Evolutionary conservation across 1,284 basidiomycete species (phyloP), one percentile per base, ranked within the genome.

Genomic region (Sutorius eximius): DNA sequence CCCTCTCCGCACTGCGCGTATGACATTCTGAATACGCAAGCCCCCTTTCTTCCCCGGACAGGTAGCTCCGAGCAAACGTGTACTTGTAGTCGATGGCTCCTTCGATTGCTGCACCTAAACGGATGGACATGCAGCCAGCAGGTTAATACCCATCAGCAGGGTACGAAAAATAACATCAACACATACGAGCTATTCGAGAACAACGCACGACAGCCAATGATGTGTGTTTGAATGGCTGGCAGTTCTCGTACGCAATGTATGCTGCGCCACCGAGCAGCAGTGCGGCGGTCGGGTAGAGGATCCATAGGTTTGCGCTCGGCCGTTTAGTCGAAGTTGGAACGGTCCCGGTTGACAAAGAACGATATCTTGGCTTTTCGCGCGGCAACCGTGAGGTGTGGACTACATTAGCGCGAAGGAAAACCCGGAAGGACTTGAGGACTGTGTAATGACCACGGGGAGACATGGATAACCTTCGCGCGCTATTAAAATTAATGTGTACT

Each of bases 31-130:
- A 89, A 64, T 86, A 83, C 2, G 85, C 87, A 38, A 79, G 68
- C 29, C 79, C 71, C 55, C 77, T 76, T 40, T 82, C 77, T 22
- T 82, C 79, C 29, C 85, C 79, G 13, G 85, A 79, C 8, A 71
- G 65, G 65, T 89, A 90, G 2, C 60, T 72, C 58, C 77, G 75
- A 27, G 82, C 73, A 72, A 96, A 87, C 5, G 86, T 88, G 59
- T 72, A 68, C 73, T 96, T 96, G 76, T 97, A 98, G 71, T 97
- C 94, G 51, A 92, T 75, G 4, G 86, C 88, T 36, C 85, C 81
- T 8, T 78, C 68, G 13, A 87, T 68, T 16, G 86, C 85, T 16
- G 87, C 86, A 61, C 74, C 83, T 86, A 58, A 15, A 43, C n/a
- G 18, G 2, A 52, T 15, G 20, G n/a, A 29, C 41, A 29, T 50